Percentiles rank a stretch among this genome's conserved stretches.
phyloP scores from a whole-genome alignment of 768 basidiomycete species.

The Xerocomellus amylosporus region DNA sequence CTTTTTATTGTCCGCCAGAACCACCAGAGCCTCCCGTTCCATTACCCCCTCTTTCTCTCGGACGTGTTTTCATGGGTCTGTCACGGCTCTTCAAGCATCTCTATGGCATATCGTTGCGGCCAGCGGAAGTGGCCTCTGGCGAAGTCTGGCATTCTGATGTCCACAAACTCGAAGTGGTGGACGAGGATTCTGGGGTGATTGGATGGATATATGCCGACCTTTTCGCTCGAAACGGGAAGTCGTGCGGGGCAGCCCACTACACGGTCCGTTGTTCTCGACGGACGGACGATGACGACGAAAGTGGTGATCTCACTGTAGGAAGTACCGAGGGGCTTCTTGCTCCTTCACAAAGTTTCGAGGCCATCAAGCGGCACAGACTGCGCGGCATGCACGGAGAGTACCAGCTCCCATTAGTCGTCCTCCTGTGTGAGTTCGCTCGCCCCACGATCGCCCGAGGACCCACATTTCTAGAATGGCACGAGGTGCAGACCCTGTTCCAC shows the following conservation, averaged over 20 bases:
- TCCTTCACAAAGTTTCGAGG: conserved; percentile 62
- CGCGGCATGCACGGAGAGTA: conserved; percentile 66
- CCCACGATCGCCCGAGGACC: conserved; percentile 61
- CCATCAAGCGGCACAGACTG: conserved; percentile 55
- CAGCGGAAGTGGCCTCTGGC: conserved; percentile 62
- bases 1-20: conserved; percentile 85
- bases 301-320: conserved; percentile 50
- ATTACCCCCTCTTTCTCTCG: conserved; percentile 75
- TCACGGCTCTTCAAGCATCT: conserved; percentile 82
- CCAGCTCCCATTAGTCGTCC: conserved; percentile 89
- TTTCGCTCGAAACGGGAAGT: conserved; percentile 80
- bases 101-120: conserved; percentile 82
- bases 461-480: conserved; percentile 84
- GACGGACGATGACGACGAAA: conserved; percentile 86
- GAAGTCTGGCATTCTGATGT: conserved; percentile 91
- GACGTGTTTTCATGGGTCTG: conserved; percentile 90
- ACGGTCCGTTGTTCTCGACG: conserved; percentile 93
- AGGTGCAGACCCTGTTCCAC: conserved; percentile 92
- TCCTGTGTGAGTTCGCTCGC: conserved; percentile 81
- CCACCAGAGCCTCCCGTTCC: conserved; percentile 71
- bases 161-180: conserved; percentile 89
- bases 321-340: conserved; percentile 41
- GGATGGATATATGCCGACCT: conserved; percentile 97
- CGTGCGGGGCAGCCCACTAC: conserved; percentile 93
- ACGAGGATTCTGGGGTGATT: conserved; percentile 80